phyloP scores from a whole-genome alignment of 2,329 filamentous ascomycete species.

The Aspergillus puulaauensis region DNA sequence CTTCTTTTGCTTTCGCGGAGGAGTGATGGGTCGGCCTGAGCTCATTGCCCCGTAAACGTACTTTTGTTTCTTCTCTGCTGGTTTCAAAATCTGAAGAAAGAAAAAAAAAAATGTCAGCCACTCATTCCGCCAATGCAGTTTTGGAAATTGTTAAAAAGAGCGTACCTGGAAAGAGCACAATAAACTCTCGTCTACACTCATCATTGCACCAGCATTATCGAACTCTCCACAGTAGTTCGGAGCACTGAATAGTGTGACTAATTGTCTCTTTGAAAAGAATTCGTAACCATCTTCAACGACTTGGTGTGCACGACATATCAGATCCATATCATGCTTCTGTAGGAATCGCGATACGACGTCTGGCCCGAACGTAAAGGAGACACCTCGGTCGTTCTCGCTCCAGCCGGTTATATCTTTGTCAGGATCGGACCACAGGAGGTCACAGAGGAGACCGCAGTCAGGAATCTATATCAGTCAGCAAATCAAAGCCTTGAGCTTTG shows the following conservation, averaged over 20 bases:
- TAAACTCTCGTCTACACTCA: constrained; percentile 98
- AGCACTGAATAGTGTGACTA: constrained; percentile 96
- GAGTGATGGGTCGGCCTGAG: constrained; percentile 68
- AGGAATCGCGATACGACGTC: constrained; percentile 97
- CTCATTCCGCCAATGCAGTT: neutral
- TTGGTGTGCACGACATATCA: constrained; percentile 98
- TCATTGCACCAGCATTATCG: constrained; percentile 99
- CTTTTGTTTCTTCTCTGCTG: constrained; percentile 99
- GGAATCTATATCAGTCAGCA: constrained; percentile 70
- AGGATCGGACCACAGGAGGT: constrained; percentile 97
- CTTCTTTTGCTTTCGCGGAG: constrained; percentile 69
- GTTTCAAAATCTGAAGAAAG: constrained; percentile 83
- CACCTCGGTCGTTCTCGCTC: constrained; percentile 98
- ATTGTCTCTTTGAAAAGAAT: constrained; percentile 97
- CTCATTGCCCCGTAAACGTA: constrained; percentile 79
- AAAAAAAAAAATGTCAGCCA: constrained; percentile 15
- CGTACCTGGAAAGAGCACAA: constrained; percentile 96
- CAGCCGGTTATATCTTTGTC: constrained; percentile 99
- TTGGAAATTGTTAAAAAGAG: constrained; percentile 3
- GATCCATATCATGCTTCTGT: constrained; percentile 99
- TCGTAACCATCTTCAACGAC: constrained; percentile 99
- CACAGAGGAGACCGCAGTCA: constrained; percentile 94
- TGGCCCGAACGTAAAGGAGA: constrained; percentile 97
- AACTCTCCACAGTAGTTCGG: constrained; percentile 99
- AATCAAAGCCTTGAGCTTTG: constrained; percentile 35